Conservation (phyloP, 2,329 filamentous ascomycete species). For the Trichophyton rubrum region DNA sequence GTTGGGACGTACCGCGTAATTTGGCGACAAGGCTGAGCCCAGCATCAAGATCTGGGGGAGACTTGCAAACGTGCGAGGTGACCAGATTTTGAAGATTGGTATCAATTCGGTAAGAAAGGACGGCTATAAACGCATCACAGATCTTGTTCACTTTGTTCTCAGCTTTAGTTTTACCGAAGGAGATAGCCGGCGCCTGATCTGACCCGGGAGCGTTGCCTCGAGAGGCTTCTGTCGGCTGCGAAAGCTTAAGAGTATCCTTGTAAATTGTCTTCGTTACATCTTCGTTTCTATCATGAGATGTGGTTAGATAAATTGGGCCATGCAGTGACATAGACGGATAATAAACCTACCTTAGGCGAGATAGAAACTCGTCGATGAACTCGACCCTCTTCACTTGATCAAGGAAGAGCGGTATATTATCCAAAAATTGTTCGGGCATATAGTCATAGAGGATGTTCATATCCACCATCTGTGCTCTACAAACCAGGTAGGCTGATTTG, state of each 20-base stretch:
- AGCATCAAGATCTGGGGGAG: slow-evolving; percentile 75
- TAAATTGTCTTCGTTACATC: slow-evolving; percentile 93
- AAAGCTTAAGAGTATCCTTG: slow-evolving; percentile 58
- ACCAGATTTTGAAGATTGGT: slow-evolving; percentile 78
- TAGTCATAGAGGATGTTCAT: slow-evolving; percentile 97
- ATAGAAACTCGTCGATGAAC: slow-evolving; percentile 82
- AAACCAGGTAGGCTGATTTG: slow-evolving; percentile 69
- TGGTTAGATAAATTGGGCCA: slow-evolving; percentile 9
- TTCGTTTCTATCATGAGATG: slow-evolving; percentile 48
- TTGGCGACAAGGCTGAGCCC: slow-evolving; percentile 68
- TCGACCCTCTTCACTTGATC: slow-evolving; percentile 71
- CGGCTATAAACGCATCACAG: slow-evolving; percentile 68
- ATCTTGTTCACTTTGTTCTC: slow-evolving; percentile 67
- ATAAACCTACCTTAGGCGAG: slow-evolving; percentile 57
- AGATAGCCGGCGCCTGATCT: neutral
- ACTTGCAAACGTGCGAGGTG: slow-evolving; percentile 88
- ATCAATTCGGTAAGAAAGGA: slow-evolving; percentile 49
- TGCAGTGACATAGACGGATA: neutral
- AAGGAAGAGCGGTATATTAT: slow-evolving; percentile 62
- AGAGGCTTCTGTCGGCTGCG: slow-evolving; percentile 20
- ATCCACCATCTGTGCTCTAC: slow-evolving; percentile 85
- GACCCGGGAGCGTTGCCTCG: slow-evolving; percentile 16
- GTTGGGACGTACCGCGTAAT: slow-evolving; percentile 38
- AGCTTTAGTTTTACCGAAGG: slow-evolving; percentile 15
- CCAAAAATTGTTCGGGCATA: slow-evolving; percentile 72